phyloP scores from a whole-genome alignment of 768 basidiomycete species.

The Russula emetica region DNA sequence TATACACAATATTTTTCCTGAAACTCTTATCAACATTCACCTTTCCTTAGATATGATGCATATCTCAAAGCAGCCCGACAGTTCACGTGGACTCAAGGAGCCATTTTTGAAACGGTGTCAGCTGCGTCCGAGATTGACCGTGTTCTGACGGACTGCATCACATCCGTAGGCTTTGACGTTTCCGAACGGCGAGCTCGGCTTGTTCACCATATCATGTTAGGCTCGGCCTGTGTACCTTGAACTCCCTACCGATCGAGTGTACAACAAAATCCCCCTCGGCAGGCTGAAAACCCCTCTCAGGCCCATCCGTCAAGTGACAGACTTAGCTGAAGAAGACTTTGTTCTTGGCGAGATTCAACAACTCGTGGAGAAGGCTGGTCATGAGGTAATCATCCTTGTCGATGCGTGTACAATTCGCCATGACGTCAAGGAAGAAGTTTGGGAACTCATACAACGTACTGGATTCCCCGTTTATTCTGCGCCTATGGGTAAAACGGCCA shows the following conservation, averaged over 20 bases:
- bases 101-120: conserved; percentile 46
- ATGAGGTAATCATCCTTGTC: conserved; percentile 68
- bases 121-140: conserved; percentile 76
- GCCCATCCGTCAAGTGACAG: conserved; percentile 47
- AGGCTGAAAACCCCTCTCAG: conserved; percentile 58
- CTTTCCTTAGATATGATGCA: conserved; percentile 58
- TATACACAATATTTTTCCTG: conserved; percentile 33
- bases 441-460: conserved; percentile 58
- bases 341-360: conserved; percentile 71
- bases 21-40: background rate
- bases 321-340: conserved; percentile 55
- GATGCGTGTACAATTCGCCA: conserved; percentile 81
- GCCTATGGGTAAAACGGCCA: conserved; percentile 76
- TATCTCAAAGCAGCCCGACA: conserved; percentile 73
- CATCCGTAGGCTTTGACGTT: background rate
- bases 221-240: conserved; percentile 85
- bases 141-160: conserved; percentile 58
- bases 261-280: conserved; percentile 58
- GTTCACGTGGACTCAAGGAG: conserved; percentile 66
- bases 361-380: conserved; percentile 54
- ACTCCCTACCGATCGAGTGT: conserved; percentile 79
- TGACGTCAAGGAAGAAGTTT: conserved; percentile 56
- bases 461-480: conserved; percentile 69
- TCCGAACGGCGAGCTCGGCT: background rate
- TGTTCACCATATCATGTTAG: conserved; percentile 33